Evolutionary conservation across 768 basidiomycete species (phyloP), one percentile per base, ranked within the genome.

Genomic region (Daedaleopsis nitida): DNA sequence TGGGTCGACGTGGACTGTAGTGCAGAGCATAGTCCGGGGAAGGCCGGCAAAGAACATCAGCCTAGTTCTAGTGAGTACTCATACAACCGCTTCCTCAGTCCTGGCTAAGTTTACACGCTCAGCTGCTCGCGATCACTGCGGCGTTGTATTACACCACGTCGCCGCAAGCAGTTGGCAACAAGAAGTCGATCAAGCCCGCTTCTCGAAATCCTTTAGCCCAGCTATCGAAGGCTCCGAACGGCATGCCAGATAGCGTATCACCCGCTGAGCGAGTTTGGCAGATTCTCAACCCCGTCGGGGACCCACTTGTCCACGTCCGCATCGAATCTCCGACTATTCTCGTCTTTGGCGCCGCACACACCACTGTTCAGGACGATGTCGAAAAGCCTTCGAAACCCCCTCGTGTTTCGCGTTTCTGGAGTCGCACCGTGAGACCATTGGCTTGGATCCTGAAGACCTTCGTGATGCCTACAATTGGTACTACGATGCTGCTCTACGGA

Each of bases 401-500:
- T 32, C 32, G 65, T 17, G 55, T 64, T 3, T 65, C 82, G 39
- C 79, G 80, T 27, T 75, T 80, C 59, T 80, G 81, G 63, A 76
- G 77, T 59, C 75, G 80, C 52, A 82, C 82, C 16, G 70, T 85
- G 49, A 83, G 83, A 55, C 79, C 86, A 13, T 65, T 90, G 9
- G 72, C 86, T n/a, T 92, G 92, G 87, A 73, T 92, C 24, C 65
- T 89, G 67, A 92, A 91, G 74, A 89, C 96, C 63, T 85, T 98
- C 72, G 77, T 93, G 2, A 73, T 95, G 0, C 96, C 96, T 0
- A 96, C 97, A 70, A 83, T 85, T 9, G 80, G 80, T 6, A 96
- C 96, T 0, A 91, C 89, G 8, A 75, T 81, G 24, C 73, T 83
- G 4, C 79, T 98, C 11, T 98, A 91, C 72, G 80, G 83, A 9